A percentile compares a stretch with the other conserved stretches of the same genome.
These are phyloP conservation scores for Pythium periplocum DNA, from an alignment of 352 stramenopile genomes.

Conservation along the genomic window DNA sequence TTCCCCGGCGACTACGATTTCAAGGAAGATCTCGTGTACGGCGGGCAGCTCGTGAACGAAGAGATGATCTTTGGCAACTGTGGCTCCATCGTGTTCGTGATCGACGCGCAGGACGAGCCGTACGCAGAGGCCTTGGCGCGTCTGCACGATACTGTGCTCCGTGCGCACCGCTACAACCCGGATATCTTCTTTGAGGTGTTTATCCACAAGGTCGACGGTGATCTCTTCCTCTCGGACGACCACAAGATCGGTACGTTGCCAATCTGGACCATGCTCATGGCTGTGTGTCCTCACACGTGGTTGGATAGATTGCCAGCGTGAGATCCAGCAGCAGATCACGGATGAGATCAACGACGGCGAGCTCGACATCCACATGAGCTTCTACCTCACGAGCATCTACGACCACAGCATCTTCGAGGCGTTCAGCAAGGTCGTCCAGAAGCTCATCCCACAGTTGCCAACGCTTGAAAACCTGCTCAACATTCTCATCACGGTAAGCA, in stretches of 20 bases:
- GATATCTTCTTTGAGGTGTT: conserved; percentile 98
- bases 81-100: conserved; percentile 95
- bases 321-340: conserved; percentile 97
- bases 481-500: conserved; percentile 89
- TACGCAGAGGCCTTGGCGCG: conserved; percentile 84
- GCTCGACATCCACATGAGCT: conserved; percentile 91
- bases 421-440: conserved; percentile 97
- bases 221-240: conserved; percentile 98
- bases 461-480: conserved; percentile 98
- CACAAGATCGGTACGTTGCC: conserved; percentile 90
- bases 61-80: conserved; percentile 91
- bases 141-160: conserved; percentile 85
- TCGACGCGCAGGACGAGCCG: conserved; percentile 96
- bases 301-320: conserved; percentile 89
- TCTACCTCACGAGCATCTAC: conserved; percentile 89
- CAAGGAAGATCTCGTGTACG: conserved; percentile 87
- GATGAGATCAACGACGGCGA: conserved; percentile 95
- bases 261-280: no score
- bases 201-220: conserved; percentile 99
- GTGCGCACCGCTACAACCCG: conserved; percentile 90
- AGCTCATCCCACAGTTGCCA: conserved; percentile 95
- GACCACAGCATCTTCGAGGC: conserved; percentile 98
- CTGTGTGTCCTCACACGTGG: not conserved
- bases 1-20: conserved; percentile 96
- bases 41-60: conserved; percentile 84